Percentiles rank a stretch among this genome's conserved stretches.
Conservation (phyloP, 2,329 filamentous ascomycete genomes). For the Fusarium sp. region DNA sequence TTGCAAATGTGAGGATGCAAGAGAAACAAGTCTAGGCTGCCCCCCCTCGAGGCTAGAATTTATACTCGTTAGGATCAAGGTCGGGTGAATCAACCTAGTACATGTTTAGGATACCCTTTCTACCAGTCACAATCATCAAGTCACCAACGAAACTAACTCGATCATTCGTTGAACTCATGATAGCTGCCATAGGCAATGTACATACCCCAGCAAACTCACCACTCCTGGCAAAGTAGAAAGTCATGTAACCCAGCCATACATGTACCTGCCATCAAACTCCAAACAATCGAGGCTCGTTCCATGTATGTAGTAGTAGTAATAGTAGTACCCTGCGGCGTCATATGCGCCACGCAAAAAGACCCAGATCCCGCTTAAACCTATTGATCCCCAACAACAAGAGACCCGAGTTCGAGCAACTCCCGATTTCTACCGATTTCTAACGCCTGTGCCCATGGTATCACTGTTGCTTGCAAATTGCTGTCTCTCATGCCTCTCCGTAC, state of each 20-base stretch:
- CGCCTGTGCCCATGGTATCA: constrained; percentile 36
- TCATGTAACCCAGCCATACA: background rate
- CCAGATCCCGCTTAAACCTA: constrained; percentile 5
- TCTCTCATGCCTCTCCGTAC: constrained; percentile 53
- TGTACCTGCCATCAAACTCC: background rate
- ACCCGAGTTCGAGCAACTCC: constrained; percentile 13
- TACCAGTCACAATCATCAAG: background rate
- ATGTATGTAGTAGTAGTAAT: constrained; percentile 1
- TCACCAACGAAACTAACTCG: background rate
- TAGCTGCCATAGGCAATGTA: background rate
- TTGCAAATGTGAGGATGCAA: background rate
- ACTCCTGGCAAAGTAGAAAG: background rate
- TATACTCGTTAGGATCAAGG: background rate
- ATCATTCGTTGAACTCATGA: background rate
- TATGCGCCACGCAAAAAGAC: background rate
- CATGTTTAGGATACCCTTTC: background rate
- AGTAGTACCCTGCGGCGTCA: background rate
- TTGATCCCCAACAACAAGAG: constrained; percentile 5
- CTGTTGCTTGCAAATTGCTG: constrained; percentile 18
- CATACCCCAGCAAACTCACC: background rate
- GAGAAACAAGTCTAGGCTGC: background rate
- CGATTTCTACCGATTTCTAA: constrained; percentile 30
- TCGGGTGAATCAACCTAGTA: background rate
- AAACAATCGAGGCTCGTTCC: background rate
- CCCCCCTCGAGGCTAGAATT: background rate